These are phyloP conservation scores for Eragrostis nindensis DNA, from an alignment of 176 grass and related monocot species.

Conservation along the genomic window DNA sequence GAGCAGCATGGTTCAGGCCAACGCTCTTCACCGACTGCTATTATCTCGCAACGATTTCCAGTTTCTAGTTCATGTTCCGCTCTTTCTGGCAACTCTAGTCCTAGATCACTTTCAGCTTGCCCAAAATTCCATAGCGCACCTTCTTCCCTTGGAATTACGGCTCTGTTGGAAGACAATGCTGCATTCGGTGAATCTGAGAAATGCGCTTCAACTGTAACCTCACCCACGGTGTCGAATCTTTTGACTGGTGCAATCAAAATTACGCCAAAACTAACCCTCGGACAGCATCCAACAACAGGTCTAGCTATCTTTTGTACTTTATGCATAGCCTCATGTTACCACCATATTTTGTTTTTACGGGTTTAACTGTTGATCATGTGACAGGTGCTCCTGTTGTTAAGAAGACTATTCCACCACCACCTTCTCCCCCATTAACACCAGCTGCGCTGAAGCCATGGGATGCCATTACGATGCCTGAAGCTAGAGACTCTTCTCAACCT, in stretches of 20 bases:
- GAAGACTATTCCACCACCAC: not conserved
- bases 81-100: constrained; percentile 49
- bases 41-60: constrained; percentile 69
- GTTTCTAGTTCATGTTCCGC: constrained; percentile 59
- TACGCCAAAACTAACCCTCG: constrained; percentile 38
- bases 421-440: not conserved
- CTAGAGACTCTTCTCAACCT: not conserved
- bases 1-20: constrained; percentile 38
- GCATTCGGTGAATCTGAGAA: constrained; percentile 38
- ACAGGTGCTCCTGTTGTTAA: constrained; percentile 36
- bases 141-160: constrained; percentile 76
- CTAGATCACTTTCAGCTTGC: constrained; percentile 53
- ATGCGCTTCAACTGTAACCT: constrained; percentile 38
- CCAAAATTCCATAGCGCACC: constrained; percentile 64
- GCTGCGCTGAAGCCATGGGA: constrained; percentile 4
- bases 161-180: constrained; percentile 72
- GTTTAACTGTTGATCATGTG: constrained; percentile 20
- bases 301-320: constrained; percentile 19
- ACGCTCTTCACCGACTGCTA: constrained; percentile 36
- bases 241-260: constrained; percentile 26
- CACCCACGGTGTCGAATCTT: constrained; percentile 16
- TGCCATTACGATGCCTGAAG: constrained; percentile 25
- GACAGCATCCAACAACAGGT: constrained; percentile 42
- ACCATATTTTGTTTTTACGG: constrained; percentile 2
- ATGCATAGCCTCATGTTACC: constrained; percentile 35